Conservation (phyloP, 1,139 yeast species). For the Pneumocystis carinii region DNA sequence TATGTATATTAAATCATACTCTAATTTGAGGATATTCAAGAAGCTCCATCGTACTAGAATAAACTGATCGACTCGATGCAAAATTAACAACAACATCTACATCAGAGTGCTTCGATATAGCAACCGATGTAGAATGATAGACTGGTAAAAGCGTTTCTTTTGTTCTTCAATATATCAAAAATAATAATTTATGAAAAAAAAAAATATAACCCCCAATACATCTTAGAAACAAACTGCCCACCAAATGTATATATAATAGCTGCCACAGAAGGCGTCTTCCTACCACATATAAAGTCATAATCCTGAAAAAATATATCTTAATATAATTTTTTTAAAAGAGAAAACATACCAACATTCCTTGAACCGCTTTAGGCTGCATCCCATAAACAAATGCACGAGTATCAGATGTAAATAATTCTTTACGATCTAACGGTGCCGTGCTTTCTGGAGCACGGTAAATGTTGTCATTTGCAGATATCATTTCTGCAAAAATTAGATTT, state of each 20-base stretch:
- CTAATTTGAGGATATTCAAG: conserved; percentile 33
- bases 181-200: neutral
- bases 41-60: conserved; percentile 34
- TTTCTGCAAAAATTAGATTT: neutral
- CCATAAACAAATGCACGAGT: conserved; percentile 33
- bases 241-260: conserved; percentile 36
- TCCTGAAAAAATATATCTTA: conserved; percentile 17
- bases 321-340: neutral
- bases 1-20: conserved; percentile 3
- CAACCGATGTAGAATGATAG: conserved; percentile 30
- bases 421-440: conserved; percentile 18
- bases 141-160: conserved; percentile 34
- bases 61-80: conserved; percentile 34
- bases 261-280: conserved; percentile 34
- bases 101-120: conserved; percentile 32
- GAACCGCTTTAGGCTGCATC: conserved; percentile 32
- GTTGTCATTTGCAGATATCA: conserved; percentile 21
- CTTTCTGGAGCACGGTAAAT: conserved; percentile 20
- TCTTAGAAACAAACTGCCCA: conserved; percentile 32
- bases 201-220: conserved; percentile 31
- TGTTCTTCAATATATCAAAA: conserved; percentile 17
- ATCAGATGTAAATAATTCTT: conserved; percentile 29
- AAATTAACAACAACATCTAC: conserved; percentile 36
- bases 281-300: conserved; percentile 34
- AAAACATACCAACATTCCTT: conserved; percentile 28